Evolutionary conservation across 1,284 basidiomycete genomes (phyloP), one percentile per base, ranked within the genome.

Genomic region (Apiotrichum laibachii): DNA sequence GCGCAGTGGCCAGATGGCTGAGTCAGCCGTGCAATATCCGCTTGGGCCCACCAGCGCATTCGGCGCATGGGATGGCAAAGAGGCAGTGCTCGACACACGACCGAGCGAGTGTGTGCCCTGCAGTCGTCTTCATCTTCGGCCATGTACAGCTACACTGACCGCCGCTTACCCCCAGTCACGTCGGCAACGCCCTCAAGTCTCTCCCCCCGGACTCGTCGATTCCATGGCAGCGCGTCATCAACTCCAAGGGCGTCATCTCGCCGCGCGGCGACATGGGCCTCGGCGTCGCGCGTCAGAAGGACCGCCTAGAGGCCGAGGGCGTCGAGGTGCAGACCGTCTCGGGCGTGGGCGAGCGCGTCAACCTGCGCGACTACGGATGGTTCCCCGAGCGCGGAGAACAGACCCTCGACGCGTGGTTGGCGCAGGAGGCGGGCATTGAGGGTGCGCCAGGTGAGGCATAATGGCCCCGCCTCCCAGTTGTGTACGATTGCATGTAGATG

Each of bases 241-340:
- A 68, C 11, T 67, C 75, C 2, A 72, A 72, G 44, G 77, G 77
- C 12, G 44, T 71, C 1, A 90, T 93, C 58, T 90, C 89, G 0
- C 91, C 89, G 2, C 82, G 90, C 44, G 89, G 88, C 0, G 89
- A 90, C 7, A 86, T 85, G 7, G 86, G 86, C 19, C 77, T 79
- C 18, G 86, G 88, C 8, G 88, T 88, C 0, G 81, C 82, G 55
- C 77, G 84, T 0, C 89, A 91, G 68, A 78, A 83, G 39, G 83
- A 86, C 42, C 84, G 81, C 5, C 80, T 91, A 15, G 82, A 85
- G 61, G 84, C 83, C 0, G 89, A 90, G 70, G 88, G 86, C 8
- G 84, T 90, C 16, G 83, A 86, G 54, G 88, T 90, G 7, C 79
- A 71, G 31, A 70, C 71, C 8, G 65, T 77, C 9, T 53, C 66